Base-by-base conservation (phyloP, 75 land plant genomes). In the Picea glauca region DNA sequence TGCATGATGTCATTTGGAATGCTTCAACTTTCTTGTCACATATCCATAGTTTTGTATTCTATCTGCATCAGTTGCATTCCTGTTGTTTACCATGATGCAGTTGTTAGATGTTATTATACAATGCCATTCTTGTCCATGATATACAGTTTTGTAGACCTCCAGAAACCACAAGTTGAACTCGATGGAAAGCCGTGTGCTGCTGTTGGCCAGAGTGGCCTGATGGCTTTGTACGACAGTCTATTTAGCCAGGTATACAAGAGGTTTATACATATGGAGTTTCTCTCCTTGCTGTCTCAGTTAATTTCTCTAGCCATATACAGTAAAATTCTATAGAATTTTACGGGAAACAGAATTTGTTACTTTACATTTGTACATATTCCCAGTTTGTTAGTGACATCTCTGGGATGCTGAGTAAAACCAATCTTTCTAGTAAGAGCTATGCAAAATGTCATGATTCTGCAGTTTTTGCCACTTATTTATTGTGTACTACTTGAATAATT, bases 121-220 rank as follows among this genome's bases (percentile, higher is more conserved):
- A 35, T n/a, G 74, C 35, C 26, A 68, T 68, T 77, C 3, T 35
- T 62, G 35, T 78, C 54, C 54, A 23, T 23, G 79, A 65, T 23
- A 26, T 85, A 17, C 60, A 96, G 99, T 75, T 91, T 97, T 85
- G 92, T 90, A 83, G 99, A 97, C 75, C 87, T 97, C 13, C 96
- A 97, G 79, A 95, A 93, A 21, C 96, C 98, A 50, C 94, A 97
- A 83, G 26, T 75, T 61, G 99, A 97, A 57, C 78, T 97, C 78
- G 95, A 94, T 84, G 98, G 98, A 62, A 96, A 97, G 79, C 91
- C 99, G 15, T 95, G 96, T 90, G 99, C 99, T 40, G 93, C 98
- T 32, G 94, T 95, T 40, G 99, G 99, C 12, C 99, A 97, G 63
- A 93, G 87, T 77, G 98, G 98, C 65, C 93, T 97, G 13, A 97